Percentiles rank a stretch among this genome's conserved stretches.
Conservation (phyloP, 495 filamentous ascomycete species). For the Aspergillus taichungensis region DNA sequence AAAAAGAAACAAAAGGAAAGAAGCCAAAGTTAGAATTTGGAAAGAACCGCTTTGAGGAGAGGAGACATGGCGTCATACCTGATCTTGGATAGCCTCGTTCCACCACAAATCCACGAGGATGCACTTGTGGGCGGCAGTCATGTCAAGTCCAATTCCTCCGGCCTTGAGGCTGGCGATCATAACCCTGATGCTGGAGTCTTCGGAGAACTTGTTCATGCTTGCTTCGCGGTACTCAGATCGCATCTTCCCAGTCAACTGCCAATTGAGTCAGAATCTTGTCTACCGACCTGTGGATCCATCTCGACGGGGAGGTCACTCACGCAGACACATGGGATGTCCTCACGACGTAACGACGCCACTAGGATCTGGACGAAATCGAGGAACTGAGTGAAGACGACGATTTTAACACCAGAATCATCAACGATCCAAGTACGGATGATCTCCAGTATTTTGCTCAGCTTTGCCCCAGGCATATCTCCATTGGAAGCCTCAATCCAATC, state of each 20-base stretch:
- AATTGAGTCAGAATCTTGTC: not conserved
- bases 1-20: not conserved
- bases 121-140: slow-evolving; percentile 48
- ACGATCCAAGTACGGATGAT: slow-evolving; percentile 26
- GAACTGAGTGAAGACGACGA: slow-evolving; percentile 38
- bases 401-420: slow-evolving; percentile 21
- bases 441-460: slow-evolving; percentile 19
- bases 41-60: slow-evolving; percentile 16
- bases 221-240: slow-evolving; percentile 14
- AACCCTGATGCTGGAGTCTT: slow-evolving; percentile 17
- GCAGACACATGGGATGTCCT: slow-evolving; percentile 17
- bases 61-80: slow-evolving; percentile 35
- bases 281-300: not conserved
- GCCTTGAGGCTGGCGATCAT: slow-evolving; percentile 37
- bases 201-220: slow-evolving; percentile 20
- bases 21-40: slow-evolving; percentile 5
- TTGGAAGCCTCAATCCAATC: slow-evolving; percentile 23
- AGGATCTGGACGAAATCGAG: slow-evolving; percentile 23
- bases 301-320: slow-evolving; percentile 11
- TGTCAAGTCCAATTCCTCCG: slow-evolving; percentile 43
- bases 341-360: slow-evolving; percentile 11
- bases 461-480: slow-evolving; percentile 15
- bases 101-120: slow-evolving; percentile 54
- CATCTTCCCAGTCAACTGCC: slow-evolving; percentile 30
- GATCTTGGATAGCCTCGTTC: slow-evolving; percentile 40